Evolutionary conservation across 116 monocot genomes (phyloP).

Genomic region (Dioscorea cayenensis): DNA sequence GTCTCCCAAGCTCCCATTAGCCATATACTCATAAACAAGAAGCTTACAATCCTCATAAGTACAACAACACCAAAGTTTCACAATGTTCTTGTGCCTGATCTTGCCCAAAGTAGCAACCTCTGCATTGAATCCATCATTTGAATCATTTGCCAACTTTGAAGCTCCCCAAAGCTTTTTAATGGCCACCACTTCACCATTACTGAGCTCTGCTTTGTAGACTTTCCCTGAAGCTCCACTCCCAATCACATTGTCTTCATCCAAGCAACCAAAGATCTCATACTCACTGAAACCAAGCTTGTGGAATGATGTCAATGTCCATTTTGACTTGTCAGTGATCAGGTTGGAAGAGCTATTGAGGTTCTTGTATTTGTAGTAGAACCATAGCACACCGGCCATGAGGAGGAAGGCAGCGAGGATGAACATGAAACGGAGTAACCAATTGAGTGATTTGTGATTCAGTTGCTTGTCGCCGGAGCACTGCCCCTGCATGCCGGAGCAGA

Average conservation of each 20-base stretch:
- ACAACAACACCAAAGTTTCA: constrained; percentile 66
- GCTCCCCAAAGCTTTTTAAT: constrained; percentile 66
- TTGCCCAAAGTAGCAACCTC: constrained; percentile 66
- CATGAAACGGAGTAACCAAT: constrained; percentile 40
- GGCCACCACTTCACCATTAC: constrained; percentile 49
- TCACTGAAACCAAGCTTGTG: constrained; percentile 64
- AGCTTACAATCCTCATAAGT: constrained; percentile 47
- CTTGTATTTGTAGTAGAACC: constrained; percentile 32
- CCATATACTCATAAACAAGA: constrained; percentile 83
- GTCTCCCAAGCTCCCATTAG: constrained; percentile 73
- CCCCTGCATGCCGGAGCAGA: constrained; percentile 29
- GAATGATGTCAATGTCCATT: constrained; percentile 58
- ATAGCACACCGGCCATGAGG: constrained; percentile 22
- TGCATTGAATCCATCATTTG: constrained; percentile 51
- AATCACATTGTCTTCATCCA: constrained; percentile 58
- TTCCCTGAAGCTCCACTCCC: constrained; percentile 52
- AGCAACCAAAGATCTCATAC: constrained; percentile 44
- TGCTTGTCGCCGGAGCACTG: background rate
- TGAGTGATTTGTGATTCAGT: background rate
- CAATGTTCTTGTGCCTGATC: constrained; percentile 76
- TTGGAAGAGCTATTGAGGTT: constrained; percentile 15
- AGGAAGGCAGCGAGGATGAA: constrained; percentile 22
- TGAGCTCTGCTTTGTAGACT: constrained; percentile 58
- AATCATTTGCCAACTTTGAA: background rate
- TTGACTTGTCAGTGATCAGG: constrained; percentile 12